Percentiles rank a stretch among this genome's conserved stretches.
Evolutionary conservation across 495 filamentous ascomycete genomes (phyloP).

Genomic region (Penicillium tannophilum): DNA sequence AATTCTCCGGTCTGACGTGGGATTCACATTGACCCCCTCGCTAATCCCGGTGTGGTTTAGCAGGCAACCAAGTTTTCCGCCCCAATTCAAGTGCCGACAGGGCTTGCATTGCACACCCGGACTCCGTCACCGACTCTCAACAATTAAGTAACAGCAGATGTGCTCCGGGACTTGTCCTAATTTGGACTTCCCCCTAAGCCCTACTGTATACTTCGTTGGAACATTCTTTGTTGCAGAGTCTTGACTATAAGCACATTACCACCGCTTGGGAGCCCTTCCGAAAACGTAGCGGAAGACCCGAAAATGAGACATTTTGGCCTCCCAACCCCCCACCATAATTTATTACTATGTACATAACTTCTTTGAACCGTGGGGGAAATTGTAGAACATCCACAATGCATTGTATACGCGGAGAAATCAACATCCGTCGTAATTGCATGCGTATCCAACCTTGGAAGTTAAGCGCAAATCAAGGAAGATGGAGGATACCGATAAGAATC

Average conservation of each 20-base stretch:
- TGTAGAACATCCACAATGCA: neutral
- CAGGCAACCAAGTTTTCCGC: conserved; percentile 7
- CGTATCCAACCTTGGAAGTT: no score
- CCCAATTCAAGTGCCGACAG: conserved; percentile 7
- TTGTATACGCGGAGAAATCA: neutral
- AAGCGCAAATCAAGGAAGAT: no score
- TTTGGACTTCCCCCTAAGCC: neutral
- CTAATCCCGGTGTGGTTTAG: conserved; percentile 24
- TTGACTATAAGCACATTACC: no score
- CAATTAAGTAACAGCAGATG: neutral
- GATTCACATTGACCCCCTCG: conserved; percentile 8
- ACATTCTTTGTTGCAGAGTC: neutral
- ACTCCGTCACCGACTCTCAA: neutral
- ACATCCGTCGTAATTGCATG: neutral
- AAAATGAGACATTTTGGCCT: neutral
- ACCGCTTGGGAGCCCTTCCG: neutral
- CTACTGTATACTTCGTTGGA: neutral
- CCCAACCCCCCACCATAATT: neutral
- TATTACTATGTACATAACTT: neutral
- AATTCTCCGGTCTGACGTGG: conserved; percentile 12
- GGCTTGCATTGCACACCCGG: neutral
- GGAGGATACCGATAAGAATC: no score
- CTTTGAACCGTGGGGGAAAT: neutral
- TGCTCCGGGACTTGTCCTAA: conserved; percentile 1
- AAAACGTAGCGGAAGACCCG: neutral